Base-by-base conservation (phyloP, 2,329 filamentous ascomycete genomes). In the Hansfordia pulvinata region DNA sequence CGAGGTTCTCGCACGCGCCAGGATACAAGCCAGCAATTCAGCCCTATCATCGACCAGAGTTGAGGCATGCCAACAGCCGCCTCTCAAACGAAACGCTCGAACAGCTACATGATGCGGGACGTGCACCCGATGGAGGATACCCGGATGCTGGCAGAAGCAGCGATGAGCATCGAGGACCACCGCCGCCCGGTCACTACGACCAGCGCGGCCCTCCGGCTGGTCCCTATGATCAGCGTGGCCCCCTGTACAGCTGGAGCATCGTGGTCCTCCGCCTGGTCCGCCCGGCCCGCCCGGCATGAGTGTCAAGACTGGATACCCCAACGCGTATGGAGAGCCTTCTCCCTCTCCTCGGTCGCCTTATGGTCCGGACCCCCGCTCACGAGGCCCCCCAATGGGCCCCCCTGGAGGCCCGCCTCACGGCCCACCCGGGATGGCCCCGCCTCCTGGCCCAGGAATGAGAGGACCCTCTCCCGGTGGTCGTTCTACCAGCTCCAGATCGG, bases 11-110 rank as follows among this genome's bases (percentile, higher is more conserved):
- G 25, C 83, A 93, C 49, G 64, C 67, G 19, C 71, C 85, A 9
- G 72, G 78, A 33, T 68, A 77, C 27, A 67, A 71, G 25, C 85
- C 85, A 5, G 60, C 63, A 2, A 73, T 68, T 32, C 71, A 71
- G 34, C 81, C 81, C 1, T 73, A 80, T 39, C 72, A 82, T 31
- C 76, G 83, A 17, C 70, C 79, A 10, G 82, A 90, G 44, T 62
- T 88, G 41, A 76, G 81, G 35, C 75, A 75, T 36, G 83, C 81
- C 27, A 90, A 84, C 39, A 85, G 78, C 39, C 76, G 84, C 13
- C 75, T 96, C 48, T 93, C 90, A 15, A 69, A 65, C 38, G 75
- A 74, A 2, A 96, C 88, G 1, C 61, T 94, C 23, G 67, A 76
- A 23, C 84, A 94, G 46, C 63, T 96, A n/a, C n/a, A n/a, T n/a